Evolutionary conservation across 352 stramenopile genomes (phyloP).

Genomic region (Phytophthora cactorum): DNA sequence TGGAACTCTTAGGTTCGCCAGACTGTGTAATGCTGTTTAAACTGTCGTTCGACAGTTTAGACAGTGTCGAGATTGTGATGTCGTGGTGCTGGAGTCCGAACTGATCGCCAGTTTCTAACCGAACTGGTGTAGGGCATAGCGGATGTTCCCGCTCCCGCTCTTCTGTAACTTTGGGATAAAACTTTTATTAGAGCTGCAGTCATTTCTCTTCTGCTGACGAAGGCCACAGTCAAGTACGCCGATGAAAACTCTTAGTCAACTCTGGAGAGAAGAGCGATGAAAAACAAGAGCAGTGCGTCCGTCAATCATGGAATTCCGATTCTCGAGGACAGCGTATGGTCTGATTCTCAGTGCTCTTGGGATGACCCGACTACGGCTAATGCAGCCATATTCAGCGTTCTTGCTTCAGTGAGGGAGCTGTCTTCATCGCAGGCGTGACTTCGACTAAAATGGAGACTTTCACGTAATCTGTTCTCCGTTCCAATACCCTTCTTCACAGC

Average conservation of each 20-base stretch:
- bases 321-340: conserved; percentile 27
- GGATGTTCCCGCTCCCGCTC: neutral
- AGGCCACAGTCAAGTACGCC: conserved; percentile 6
- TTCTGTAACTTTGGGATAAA: no score
- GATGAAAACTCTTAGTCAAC: conserved; percentile 17
- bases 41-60: no score
- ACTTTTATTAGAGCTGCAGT: neutral
- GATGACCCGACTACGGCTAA: conserved; percentile 11
- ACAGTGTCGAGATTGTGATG: no score
- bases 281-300: neutral
- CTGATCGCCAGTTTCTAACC: conserved; percentile 15
- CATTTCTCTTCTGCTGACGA: conserved; percentile 5
- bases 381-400: conserved; percentile 1
- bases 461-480: conserved; percentile 27
- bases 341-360: conserved; percentile 20
- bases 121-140: neutral
- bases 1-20: no score
- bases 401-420: neutral
- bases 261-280: conserved; percentile 17
- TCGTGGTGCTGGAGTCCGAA: conserved; percentile 3
- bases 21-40: no score
- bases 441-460: conserved; percentile 29
- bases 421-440: conserved; percentile 15
- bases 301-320: conserved; percentile 5
- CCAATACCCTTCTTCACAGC: conserved; percentile 34